Evolutionary conservation across 805 yeast genomes (phyloP), one percentile per base, ranked within the genome.

Genomic region (Sporopachydermia lactativora): DNA sequence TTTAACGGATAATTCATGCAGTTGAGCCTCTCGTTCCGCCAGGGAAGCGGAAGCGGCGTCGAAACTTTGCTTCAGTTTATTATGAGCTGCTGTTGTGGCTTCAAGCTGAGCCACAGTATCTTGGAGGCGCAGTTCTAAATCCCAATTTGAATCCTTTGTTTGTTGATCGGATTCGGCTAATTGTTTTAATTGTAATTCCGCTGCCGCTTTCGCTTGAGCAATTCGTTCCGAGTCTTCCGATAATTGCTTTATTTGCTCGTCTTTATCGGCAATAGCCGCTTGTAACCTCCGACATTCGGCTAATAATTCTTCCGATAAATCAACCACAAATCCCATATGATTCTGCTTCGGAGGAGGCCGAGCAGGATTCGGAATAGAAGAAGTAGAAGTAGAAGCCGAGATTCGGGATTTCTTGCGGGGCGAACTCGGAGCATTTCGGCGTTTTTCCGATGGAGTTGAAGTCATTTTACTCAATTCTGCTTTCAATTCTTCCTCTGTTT

Each of bases 141-240:
- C 51, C 65, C 65, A 60, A 38, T 60, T 56, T 35, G 57, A 62
- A 16, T 57, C 60, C 34, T 54, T 51, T 44, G 47, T 49, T 6
- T 49, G 45, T 24, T 58, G 62, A 40, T 37, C 18, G 13, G 40
- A 42, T 16, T 35, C 38, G 17, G 36, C 41, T 38, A 45, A 41
- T 4, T 43, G 36, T 4, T 42, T 37, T 15, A 47, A 44, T 19
- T 42, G 41, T 16, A 19, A 35, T 8, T 42, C 37, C 11, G 45
- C 35, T 47, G 45, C 3, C 45, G 47, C 3, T 43, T 45, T 17
- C 42, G 45, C 3, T 42, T 40, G n/a, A 47, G 49, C 6, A 41
- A 34, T 16, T 44, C 46, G 15, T 43, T 44, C 24, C 44, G 38
- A 34, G 40, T 38, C 51, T 14, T 45, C 48, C 36, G 47, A 43